Evolutionary conservation across 2,329 filamentous ascomycete genomes (phyloP), one percentile per base, ranked within the genome.

Genomic region (Chaetomium sp.): DNA sequence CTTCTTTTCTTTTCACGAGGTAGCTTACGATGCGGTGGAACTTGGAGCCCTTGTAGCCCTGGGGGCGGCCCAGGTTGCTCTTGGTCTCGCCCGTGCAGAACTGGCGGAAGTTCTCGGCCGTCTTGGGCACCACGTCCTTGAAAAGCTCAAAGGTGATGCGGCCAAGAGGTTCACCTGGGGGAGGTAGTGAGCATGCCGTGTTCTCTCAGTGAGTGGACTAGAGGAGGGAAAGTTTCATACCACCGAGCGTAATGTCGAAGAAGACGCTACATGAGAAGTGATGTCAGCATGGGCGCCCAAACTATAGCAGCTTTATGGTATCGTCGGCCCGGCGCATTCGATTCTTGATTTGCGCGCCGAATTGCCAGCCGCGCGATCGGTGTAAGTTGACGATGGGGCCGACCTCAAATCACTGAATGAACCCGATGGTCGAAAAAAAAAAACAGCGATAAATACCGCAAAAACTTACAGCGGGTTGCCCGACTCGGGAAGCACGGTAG

Each of bases 21-120:
- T 13, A 33, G 82, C 90, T 72, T 79, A 96, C 92, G 72, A 98
- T 92, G 65, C 95, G 89, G 78, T 98, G 95, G 74, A 98, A 97
- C 77, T 92, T 96, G 81, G 87, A 90, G 61, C 91, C 91, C 80
- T 97, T 98, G 84, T 97, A 99, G 68, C 95, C 95, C 75, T 96
- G 91, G 0, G 93, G 90, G 68, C 88, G 84, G 38, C 92, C 92
- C 10, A 87, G 84, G 58, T 85, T 78, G 74, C 91, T 91, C 79
- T 93, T 96, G 70, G 85, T 88, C 81, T 98, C 94, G 72, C 95
- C 95, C 0, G 94, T 98, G 80, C 93, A 97, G 80, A 97, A 97
- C 75, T 96, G 92, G 55, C 93, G 91, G 77, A 99, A 98, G 81
- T 98, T 98, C 78, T 98, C 95, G 33, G 93, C 92, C 9, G 95